Evolutionary conservation across 164 flowering plant species (phyloP).

Genomic region (grape (Vitis vinifera)): DNA sequence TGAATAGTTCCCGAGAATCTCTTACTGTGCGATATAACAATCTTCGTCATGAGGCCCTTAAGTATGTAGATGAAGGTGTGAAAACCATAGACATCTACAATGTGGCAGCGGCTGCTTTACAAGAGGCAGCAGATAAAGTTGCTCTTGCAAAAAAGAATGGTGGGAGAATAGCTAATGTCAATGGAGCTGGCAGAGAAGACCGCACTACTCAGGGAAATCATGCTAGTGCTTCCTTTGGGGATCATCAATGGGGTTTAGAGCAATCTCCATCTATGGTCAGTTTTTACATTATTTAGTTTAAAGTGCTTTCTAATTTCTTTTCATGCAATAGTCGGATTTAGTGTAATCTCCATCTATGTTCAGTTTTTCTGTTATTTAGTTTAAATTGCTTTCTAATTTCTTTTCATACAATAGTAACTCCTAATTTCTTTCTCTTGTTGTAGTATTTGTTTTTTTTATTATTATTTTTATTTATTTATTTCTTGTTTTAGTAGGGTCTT

Average conservation of each 20-base stretch:
- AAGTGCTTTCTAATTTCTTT: neutral
- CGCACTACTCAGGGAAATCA: constrained; percentile 1
- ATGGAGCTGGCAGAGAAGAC: constrained; percentile 9
- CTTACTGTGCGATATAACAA: constrained; percentile 22
- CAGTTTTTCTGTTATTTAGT: no score
- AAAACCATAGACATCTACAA: constrained; percentile 21
- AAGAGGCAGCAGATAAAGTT: constrained; percentile 27
- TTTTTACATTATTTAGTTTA: neutral
- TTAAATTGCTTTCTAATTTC: no score
- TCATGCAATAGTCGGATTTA: neutral
- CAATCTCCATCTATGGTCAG: constrained; percentile 14
- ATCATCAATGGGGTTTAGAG: constrained; percentile 10
- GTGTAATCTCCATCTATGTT: neutral
- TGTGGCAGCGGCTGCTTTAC: constrained; percentile 25
- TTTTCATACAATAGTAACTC: no score
- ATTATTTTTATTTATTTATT: no score
- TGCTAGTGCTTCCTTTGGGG: neutral
- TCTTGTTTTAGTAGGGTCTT: no score
- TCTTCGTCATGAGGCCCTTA: constrained; percentile 29
- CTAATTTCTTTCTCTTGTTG: no score
- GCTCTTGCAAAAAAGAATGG: constrained; percentile 18
- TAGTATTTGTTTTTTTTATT: no score
- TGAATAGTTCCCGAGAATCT: constrained; percentile 28
- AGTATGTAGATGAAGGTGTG: constrained; percentile 33
- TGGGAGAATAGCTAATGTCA: constrained; percentile 5